Evolutionary conservation across 2,329 filamentous ascomycete species (phyloP), one percentile per base, ranked within the genome.

Genomic region (Aspergillus amoenus): DNA sequence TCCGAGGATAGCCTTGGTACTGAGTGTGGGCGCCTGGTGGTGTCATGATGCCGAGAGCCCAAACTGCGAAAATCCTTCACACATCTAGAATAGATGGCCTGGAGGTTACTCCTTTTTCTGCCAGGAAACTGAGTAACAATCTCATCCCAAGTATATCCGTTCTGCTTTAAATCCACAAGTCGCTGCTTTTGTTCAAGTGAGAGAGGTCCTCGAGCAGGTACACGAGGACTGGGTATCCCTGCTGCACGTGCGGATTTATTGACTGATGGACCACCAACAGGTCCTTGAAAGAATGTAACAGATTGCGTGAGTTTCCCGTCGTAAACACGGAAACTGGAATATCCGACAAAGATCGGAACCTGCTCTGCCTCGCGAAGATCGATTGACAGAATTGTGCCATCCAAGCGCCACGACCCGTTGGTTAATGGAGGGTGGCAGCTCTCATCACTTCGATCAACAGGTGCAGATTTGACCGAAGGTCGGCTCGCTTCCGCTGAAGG

Each of bases 81-180:
- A 22, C n/a, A 30, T 49, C 46, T 49, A 24, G 46, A 49, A 39
- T 49, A 49, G 34, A 27, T 27, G 13, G 30, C 46, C 46, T 49
- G 18, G 46, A 49, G 46, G 34, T 22, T 40, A 49, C 46, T 22
- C n/a, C 46, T 49, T 49, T 49, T 49, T 21, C 46, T 40, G 17
- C 46, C 46, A 40, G 46, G 46, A 40, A 49, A 49, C 27, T 40
- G 12, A 27, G 18, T 7, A 39, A 40, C 17, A 27, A 49, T 49
- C 34, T 49, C n/a, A 24, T 49, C 46, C 46, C n/a, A 49, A 9
- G 46, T 49, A 49, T 49, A 49, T 49, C 32, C 27, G 0, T 49
- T n/a, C 46, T 49, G 32, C 46, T n/a, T 49, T n/a, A 49, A 18
- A 37, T 18, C 9, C 32, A 49, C 46, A 49, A 49, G 46, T 3